phyloP scores from a whole-genome alignment of 1,139 yeast genomes.

The Debaryomycetaceae sp. region DNA sequence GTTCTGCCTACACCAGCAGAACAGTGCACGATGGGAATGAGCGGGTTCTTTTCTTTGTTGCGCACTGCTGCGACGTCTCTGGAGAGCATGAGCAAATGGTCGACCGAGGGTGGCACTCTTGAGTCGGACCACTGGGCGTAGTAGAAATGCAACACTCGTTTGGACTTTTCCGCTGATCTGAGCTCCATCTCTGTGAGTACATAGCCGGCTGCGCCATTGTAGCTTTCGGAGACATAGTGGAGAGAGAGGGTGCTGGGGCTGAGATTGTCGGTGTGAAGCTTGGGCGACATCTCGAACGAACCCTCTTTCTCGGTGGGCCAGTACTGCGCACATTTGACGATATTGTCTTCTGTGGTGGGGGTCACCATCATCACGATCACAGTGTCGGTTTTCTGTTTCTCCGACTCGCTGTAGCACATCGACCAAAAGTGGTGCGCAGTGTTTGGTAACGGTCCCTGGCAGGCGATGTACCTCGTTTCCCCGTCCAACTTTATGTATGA shows the following conservation, averaged over 20 bases:
- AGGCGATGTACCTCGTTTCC: conserved; percentile 30
- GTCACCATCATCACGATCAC: conserved; percentile 84
- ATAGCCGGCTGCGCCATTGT: conserved; percentile 21
- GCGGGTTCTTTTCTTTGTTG: conserved; percentile 7
- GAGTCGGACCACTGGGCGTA: conserved; percentile 60
- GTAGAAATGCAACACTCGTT: conserved; percentile 49
- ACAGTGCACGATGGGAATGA: conserved; percentile 59
- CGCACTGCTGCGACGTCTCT: conserved; percentile 16
- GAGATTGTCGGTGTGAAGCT: conserved; percentile 22
- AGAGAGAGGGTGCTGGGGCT: conserved; percentile 19
- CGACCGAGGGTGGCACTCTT: conserved; percentile 40
- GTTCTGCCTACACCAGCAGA: conserved; percentile 87
- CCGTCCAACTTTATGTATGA: conserved; percentile 25
- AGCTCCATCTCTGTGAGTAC: conserved; percentile 28
- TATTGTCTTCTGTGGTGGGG: conserved; percentile 59
- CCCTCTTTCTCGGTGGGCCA: conserved; percentile 52
- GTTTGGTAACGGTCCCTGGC: conserved; percentile 58
- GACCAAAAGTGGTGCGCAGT: conserved; percentile 82
- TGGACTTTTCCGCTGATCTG: conserved; percentile 17
- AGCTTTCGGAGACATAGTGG: conserved; percentile 14
- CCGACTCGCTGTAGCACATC: conserved; percentile 60
- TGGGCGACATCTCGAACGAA: conserved; percentile 17
- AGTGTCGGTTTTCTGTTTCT: conserved; percentile 28
- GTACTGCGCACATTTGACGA: conserved; percentile 68
- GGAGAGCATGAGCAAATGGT: conserved; percentile 34